Conservation (phyloP, 2,329 filamentous ascomycete species). For the Fusarium caatingaense region DNA sequence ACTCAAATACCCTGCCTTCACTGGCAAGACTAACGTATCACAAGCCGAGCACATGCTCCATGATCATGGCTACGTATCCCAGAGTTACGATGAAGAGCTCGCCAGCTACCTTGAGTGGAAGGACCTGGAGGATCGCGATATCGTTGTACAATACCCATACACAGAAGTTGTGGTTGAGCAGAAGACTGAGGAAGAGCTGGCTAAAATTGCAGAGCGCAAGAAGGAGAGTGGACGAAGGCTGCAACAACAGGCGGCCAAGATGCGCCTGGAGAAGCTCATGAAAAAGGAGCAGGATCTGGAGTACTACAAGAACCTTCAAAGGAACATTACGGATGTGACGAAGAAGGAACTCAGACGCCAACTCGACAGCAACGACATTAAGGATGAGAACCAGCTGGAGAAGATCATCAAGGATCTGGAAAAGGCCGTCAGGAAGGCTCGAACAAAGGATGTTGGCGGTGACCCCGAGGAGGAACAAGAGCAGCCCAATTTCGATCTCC, state of each 20-base stretch:
- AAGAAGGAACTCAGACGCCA: conserved; percentile 93
- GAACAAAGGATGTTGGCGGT: conserved; percentile 92
- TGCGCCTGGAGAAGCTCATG: conserved; percentile 94
- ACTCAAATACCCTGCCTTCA: conserved; percentile 91
- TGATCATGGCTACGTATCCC: conserved; percentile 90
- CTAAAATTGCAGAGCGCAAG: conserved; percentile 88
- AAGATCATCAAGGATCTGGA: conserved; percentile 89
- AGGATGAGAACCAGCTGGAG: conserved; percentile 88
- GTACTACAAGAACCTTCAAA: conserved; percentile 88
- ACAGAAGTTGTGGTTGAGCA: conserved; percentile 90
- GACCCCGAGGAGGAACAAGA: conserved; percentile 84
- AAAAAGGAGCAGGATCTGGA: conserved; percentile 96
- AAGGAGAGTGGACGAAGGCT: conserved; percentile 92
- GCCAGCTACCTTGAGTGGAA: conserved; percentile 87
- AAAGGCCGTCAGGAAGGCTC: conserved; percentile 86
- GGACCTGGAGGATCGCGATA: conserved; percentile 87
- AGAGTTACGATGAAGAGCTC: conserved; percentile 84
- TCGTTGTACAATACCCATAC: conserved; percentile 91
- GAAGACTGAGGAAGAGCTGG: conserved; percentile 95
- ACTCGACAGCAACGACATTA: conserved; percentile 90
- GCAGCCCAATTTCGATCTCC: conserved; percentile 84
- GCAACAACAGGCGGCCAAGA: conserved; percentile 96
- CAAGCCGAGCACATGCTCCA: conserved; percentile 90
- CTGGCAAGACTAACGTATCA: conserved; percentile 84
- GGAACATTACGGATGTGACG: conserved; percentile 76